Conservation (phyloP, 2,329 filamentous ascomycete genomes). For the Fusarium concolor region DNA sequence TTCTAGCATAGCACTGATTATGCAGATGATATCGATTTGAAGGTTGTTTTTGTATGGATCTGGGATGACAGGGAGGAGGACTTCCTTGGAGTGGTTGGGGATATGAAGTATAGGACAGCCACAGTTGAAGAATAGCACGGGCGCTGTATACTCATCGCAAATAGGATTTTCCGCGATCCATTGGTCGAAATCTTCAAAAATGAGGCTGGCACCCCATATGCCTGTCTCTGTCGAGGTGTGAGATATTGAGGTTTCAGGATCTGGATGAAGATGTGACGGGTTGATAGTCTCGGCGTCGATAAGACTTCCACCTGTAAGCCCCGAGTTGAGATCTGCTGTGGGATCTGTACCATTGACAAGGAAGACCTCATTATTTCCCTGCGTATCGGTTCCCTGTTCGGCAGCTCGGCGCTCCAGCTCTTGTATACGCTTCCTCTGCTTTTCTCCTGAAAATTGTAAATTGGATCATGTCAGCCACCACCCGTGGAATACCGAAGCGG, state of each 20-base stretch:
- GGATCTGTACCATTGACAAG: not conserved
- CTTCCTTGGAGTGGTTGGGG: slow-evolving; percentile 27
- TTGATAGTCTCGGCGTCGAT: slow-evolving; percentile 30
- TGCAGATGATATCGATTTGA: slow-evolving; percentile 45
- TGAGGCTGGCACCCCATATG: not conserved
- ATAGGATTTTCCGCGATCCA: slow-evolving; percentile 26
- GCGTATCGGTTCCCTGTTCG: not conserved
- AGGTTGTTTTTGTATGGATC: slow-evolving; percentile 44
- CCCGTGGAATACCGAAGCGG: not conserved
- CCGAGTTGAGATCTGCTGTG: not conserved
- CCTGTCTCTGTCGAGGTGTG: slow-evolving; percentile 7
- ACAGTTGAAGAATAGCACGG: slow-evolving; percentile 42
- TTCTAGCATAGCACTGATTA: slow-evolving; percentile 41
- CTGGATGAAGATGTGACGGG: slow-evolving; percentile 29
- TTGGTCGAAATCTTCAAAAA: slow-evolving; percentile 29
- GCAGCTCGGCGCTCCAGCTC: slow-evolving; percentile 44
- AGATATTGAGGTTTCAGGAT: slow-evolving; percentile 4
- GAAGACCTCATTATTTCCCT: not conserved
- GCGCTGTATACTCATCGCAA: slow-evolving; percentile 2
- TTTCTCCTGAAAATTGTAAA: slow-evolving; percentile 39
- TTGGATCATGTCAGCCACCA: slow-evolving; percentile 43
- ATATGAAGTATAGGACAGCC: slow-evolving; percentile 43
- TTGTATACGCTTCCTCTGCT: slow-evolving; percentile 44
- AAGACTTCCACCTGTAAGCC: not conserved
- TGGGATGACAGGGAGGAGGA: slow-evolving; percentile 43